These are phyloP conservation scores for Ascochyta koolunga DNA, from an alignment of 2,329 filamentous ascomycete genomes.

Conservation along the genomic window DNA sequence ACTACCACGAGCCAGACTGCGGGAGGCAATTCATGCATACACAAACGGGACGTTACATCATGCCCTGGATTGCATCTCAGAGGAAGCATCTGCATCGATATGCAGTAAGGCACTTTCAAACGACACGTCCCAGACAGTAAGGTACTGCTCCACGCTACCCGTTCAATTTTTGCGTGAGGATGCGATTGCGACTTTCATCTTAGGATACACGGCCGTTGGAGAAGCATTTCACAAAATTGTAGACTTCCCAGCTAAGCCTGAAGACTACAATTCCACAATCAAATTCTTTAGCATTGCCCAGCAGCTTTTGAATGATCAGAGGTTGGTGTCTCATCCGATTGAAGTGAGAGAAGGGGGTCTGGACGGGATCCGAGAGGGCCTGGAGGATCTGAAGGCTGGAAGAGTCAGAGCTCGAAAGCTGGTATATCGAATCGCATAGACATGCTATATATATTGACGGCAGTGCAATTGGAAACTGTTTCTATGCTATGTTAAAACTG, in stretches of 20 bases:
- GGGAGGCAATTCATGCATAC: not conserved
- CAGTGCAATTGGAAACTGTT: too few species aligned
- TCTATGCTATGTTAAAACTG: too few species aligned
- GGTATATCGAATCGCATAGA: not conserved
- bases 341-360: not conserved
- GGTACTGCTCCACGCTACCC: not conserved
- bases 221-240: not conserved
- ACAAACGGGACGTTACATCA: not conserved
- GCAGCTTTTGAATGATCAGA: not conserved
- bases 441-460: too few species aligned
- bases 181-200: not conserved
- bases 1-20: not conserved
- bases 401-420: not conserved
- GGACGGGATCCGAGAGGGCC: not conserved
- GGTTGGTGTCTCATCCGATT: not conserved
- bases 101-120: not conserved
- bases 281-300: not conserved
- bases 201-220: not conserved
- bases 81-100: not conserved
- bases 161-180: not conserved
- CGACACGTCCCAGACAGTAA: not conserved
- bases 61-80: not conserved
- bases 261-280: not conserved
- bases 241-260: not conserved
- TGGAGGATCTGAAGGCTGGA: not conserved